phyloP scores from a whole-genome alignment of 805 yeast species.

The Monosporozyma unispora region DNA sequence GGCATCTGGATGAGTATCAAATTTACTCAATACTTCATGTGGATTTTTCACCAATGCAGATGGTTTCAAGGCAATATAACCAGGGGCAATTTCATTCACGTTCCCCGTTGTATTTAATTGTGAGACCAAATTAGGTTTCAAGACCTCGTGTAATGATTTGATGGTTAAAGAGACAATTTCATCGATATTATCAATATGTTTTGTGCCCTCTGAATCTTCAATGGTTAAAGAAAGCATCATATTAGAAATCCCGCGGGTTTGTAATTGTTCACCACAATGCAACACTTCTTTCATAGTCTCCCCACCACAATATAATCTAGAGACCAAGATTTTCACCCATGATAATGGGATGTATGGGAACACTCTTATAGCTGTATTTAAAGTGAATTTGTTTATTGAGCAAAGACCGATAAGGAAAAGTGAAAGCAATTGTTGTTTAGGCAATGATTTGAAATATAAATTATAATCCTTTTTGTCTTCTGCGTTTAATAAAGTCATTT shows the following conservation, averaged over 20 bases:
- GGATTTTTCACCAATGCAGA: conserved; percentile 81
- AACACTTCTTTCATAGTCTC: conserved; percentile 63
- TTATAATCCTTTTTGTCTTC: not conserved
- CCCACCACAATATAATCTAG: conserved; percentile 87
- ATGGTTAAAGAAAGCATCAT: conserved; percentile 94
- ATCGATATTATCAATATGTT: conserved; percentile 42
- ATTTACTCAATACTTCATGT: conserved; percentile 59
- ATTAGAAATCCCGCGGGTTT: conserved; percentile 72
- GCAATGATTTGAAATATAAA: conserved; percentile 39
- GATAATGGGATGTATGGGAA: conserved; percentile 72
- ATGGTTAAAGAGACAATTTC: conserved; percentile 56
- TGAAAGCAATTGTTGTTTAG: conserved; percentile 49
- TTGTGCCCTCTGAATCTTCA: conserved; percentile 81
- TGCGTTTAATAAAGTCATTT: not conserved
- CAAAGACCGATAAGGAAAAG: conserved; percentile 61
- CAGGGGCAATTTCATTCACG: conserved; percentile 71
- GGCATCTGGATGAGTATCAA: conserved; percentile 37
- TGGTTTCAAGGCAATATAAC: conserved; percentile 89
- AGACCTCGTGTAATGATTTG: conserved; percentile 55
- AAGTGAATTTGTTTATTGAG: conserved; percentile 53
- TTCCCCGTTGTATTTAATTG: conserved; percentile 35
- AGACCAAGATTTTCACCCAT: conserved; percentile 62
- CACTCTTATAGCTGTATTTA: conserved; percentile 49
- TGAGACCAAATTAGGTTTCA: conserved; percentile 60
- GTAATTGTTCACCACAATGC: conserved; percentile 57